Conservation (phyloP, 202 grass and related monocot species). For the Eragrostis tef region DNA sequence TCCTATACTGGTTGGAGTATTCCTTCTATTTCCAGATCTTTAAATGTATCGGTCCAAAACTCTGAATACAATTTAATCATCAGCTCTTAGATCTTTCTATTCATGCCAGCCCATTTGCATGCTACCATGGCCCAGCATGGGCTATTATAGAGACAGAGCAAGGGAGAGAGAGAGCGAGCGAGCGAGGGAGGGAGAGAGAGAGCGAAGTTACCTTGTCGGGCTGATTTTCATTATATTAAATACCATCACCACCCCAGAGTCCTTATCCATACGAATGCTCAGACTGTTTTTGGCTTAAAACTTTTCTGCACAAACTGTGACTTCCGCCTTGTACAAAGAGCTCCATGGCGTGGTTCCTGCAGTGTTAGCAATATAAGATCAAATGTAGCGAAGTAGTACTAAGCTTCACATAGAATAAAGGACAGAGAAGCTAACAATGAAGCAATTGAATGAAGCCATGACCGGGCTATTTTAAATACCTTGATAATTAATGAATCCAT, state of each 20-base stretch:
- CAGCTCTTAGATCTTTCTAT: background rate
- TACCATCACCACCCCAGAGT: constrained; percentile 16
- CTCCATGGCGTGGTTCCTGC: background rate
- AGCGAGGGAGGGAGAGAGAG: background rate
- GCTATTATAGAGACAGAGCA: background rate
- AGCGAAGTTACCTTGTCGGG: constrained; percentile 15
- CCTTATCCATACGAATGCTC: constrained; percentile 12
- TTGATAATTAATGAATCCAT: constrained; percentile 8
- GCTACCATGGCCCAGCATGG: background rate
- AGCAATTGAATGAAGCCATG: background rate
- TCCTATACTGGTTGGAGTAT: background rate
- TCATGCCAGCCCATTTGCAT: background rate
- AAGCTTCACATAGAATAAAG: constrained; percentile 6
- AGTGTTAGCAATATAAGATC: constrained; percentile 12
- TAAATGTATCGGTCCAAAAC: background rate
- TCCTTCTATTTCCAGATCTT: background rate
- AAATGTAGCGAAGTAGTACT: constrained; percentile 15
- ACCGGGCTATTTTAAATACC: background rate
- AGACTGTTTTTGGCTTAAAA: constrained; percentile 32
- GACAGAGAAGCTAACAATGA: constrained; percentile 8
- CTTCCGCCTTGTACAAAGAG: background rate
- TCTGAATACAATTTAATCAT: background rate
- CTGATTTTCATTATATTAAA: constrained; percentile 17
- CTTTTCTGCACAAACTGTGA: constrained; percentile 5
- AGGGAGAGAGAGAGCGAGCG: background rate